phyloP scores from a whole-genome alignment of 2,329 filamentous ascomycete species.

The Juglanconis juglandina region DNA sequence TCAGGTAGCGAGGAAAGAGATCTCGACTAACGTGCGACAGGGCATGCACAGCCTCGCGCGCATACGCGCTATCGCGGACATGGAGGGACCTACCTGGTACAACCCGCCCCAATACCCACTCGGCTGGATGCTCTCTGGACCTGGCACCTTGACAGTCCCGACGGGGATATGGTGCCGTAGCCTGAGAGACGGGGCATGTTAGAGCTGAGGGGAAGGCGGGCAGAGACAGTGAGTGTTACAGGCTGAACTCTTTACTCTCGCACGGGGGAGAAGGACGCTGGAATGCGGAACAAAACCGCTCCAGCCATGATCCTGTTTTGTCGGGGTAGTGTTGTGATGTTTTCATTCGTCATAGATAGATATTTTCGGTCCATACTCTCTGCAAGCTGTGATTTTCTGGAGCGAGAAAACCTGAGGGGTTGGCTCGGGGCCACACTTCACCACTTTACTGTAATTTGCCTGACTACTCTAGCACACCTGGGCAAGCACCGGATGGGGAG shows the following conservation, averaged over 20 bases:
- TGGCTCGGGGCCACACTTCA: too few species aligned
- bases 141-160: constrained; percentile 12
- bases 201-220: neutral
- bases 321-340: too few species aligned
- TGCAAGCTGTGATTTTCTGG: neutral
- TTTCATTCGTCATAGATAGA: too few species aligned
- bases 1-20: too few species aligned
- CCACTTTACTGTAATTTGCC: too few species aligned
- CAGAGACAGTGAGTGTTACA: constrained; percentile 15
- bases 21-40: neutral
- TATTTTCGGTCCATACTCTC: too few species aligned
- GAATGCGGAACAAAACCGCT: neutral
- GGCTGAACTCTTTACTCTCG: neutral
- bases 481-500: too few species aligned
- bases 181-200: neutral
- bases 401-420: too few species aligned
- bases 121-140: neutral
- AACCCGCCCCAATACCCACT: neutral
- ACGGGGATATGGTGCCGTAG: neutral
- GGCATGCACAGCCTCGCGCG: neutral
- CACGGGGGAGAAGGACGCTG: neutral
- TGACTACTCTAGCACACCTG: too few species aligned
- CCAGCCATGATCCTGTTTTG: neutral
- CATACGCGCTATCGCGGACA: neutral
- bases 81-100: neutral